A percentile compares a stretch with the other conserved stretches of the same genome.
Conservation (phyloP, 106 monocot genomes). For the Platanthera zijinensis region DNA sequence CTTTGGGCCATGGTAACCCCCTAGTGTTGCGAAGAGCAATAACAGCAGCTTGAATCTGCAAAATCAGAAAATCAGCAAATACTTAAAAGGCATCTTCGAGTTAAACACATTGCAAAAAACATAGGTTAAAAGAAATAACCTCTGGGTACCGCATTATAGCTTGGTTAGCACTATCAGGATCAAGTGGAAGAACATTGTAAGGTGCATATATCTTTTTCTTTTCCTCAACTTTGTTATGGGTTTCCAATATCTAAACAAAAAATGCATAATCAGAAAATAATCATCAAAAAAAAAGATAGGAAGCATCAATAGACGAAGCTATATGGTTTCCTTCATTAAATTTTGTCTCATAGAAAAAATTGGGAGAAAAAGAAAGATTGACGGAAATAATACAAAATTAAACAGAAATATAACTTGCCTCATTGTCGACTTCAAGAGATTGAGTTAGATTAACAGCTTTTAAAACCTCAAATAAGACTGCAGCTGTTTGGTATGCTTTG, state of each 20-base stretch:
- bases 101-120: not conserved
- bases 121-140: conserved; percentile 32
- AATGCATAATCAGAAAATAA: not conserved
- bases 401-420: conserved; percentile 29
- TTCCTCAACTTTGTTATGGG: conserved; percentile 68
- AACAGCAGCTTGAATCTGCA: conserved; percentile 89
- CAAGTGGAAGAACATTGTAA: conserved; percentile 85
- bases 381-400: not conserved
- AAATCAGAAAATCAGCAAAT: conserved; percentile 1
- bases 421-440: conserved; percentile 71
- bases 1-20: conserved; percentile 85
- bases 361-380: not conserved
- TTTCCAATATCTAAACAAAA: conserved; percentile 66
- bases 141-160: conserved; percentile 86
- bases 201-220: conserved; percentile 78
- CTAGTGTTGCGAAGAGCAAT: conserved; percentile 71
- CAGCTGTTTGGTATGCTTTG: conserved; percentile 96
- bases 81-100: not conserved
- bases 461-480: conserved; percentile 88
- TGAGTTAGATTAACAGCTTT: conserved; percentile 74
- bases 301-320: not conserved
- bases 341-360: not conserved
- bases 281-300: not conserved
- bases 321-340: not conserved
- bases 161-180: conserved; percentile 71